Evolutionary conservation across 1,284 basidiomycete species (phyloP).

Genomic region (Earliella scabrosa): DNA sequence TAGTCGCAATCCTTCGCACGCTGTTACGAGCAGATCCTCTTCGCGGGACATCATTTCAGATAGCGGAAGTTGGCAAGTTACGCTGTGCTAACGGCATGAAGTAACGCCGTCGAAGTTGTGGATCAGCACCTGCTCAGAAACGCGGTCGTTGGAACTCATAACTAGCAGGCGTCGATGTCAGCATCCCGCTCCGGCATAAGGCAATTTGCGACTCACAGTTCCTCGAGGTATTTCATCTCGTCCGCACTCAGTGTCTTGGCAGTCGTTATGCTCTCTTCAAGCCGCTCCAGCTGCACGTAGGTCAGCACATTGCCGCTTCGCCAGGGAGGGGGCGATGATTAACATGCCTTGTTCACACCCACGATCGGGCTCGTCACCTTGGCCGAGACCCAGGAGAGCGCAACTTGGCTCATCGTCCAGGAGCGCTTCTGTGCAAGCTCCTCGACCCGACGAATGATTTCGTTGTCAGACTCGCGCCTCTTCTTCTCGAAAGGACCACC

Average conservation of each 20-base stretch:
- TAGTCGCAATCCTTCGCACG: no score
- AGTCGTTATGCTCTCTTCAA: conserved; percentile 14
- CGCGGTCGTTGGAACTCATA: no score
- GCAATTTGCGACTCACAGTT: conserved; percentile 24
- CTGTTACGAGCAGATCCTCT: no score
- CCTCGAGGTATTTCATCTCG: conserved; percentile 30
- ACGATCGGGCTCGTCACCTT: conserved; percentile 48
- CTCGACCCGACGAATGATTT: conserved; percentile 46
- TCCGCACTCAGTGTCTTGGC: conserved; percentile 22
- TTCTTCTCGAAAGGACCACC: conserved; percentile 35
- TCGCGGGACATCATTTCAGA: no score
- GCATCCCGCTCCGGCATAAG: no score
- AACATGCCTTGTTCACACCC: conserved; percentile 34
- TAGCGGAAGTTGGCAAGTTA: no score
- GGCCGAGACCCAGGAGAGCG: conserved; percentile 41
- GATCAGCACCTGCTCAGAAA: no score
- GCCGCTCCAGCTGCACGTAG: conserved; percentile 5
- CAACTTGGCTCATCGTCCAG: conserved; percentile 46
- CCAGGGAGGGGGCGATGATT: background rate
- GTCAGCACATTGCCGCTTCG: background rate
- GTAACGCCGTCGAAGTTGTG: no score
- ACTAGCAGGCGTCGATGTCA: no score
- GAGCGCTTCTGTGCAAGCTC: conserved; percentile 42
- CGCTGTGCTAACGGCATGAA: no score
- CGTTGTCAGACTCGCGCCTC: conserved; percentile 34